A percentile compares a stretch with the other conserved stretches of the same genome.
phyloP scores from a whole-genome alignment of 176 grass and related monocot species.

The Phyllostachys edulis region DNA sequence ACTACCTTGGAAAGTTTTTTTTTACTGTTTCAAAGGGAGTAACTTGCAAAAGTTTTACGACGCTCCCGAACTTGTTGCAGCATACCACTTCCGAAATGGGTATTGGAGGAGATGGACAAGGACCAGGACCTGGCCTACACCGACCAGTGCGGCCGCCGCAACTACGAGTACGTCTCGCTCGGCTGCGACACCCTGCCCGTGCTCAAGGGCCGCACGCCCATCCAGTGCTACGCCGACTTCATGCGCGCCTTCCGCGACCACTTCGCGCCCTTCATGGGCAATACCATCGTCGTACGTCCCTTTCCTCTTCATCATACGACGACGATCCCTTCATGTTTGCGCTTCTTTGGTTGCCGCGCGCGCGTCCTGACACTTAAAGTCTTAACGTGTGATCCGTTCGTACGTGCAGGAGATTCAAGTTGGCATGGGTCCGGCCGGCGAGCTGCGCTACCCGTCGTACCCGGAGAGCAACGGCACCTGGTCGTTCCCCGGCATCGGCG shows the following conservation, averaged over 20 bases:
- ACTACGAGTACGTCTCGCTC: slow-evolving; percentile 66
- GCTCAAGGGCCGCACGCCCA: slow-evolving; percentile 57
- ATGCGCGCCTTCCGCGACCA: slow-evolving; percentile 73
- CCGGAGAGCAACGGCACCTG: slow-evolving; percentile 62
- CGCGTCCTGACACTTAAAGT: background rate
- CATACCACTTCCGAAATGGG: slow-evolving; percentile 66
- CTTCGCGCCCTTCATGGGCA: slow-evolving; percentile 51
- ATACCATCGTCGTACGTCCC: slow-evolving; percentile 45
- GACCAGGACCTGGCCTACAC: slow-evolving; percentile 72
- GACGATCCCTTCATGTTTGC: background rate
- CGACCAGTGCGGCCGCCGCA: slow-evolving; percentile 58
- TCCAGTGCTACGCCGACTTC: slow-evolving; percentile 77
- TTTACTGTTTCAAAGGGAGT: background rate
- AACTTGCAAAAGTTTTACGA: background rate
- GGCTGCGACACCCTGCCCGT: slow-evolving; percentile 57
- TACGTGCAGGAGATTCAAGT: slow-evolving; percentile 64
- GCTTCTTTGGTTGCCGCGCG: too few relatives aligned
- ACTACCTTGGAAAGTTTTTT: background rate
- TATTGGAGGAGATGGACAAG: slow-evolving; percentile 59
- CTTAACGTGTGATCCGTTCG: background rate
- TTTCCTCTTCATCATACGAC: background rate
- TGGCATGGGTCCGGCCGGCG: slow-evolving; percentile 69
- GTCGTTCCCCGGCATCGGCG: slow-evolving; percentile 65
- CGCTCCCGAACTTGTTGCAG: slow-evolving; percentile 13
- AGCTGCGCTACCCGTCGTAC: slow-evolving; percentile 75